Conservation (phyloP, 164 flowering plant genomes). For the Piper longum region DNA sequence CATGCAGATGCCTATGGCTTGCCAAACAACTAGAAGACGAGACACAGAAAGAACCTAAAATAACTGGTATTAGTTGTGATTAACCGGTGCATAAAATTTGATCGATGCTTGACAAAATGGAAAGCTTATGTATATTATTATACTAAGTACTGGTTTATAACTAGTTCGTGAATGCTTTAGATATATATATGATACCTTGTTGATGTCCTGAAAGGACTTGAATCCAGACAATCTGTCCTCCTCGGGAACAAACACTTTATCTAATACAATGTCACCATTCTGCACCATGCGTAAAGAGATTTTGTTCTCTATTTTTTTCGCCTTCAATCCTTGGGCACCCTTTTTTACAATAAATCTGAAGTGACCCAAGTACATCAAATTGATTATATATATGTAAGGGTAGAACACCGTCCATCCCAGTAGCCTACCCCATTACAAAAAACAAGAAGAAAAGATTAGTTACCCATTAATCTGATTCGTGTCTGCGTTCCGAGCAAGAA, state of each 20-base stretch:
- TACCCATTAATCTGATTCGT: constrained; percentile 93
- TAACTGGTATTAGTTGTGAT: background rate
- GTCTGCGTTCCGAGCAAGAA: constrained; percentile 72
- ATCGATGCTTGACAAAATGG: background rate
- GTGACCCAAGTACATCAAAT: background rate
- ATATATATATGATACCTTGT: constrained; percentile 37
- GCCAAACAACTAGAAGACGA: constrained; percentile 98
- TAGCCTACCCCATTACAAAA: background rate
- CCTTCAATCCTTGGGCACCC: constrained; percentile 64
- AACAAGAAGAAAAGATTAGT: background rate
- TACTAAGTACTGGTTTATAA: too few species aligned
- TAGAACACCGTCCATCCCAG: background rate
- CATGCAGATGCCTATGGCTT: constrained; percentile 91
- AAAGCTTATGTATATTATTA: too few species aligned
- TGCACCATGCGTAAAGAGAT: constrained; percentile 91
- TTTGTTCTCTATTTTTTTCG: constrained; percentile 86
- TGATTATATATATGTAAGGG: background rate
- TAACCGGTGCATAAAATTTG: background rate
- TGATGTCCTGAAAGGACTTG: constrained; percentile 86
- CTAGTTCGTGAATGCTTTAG: too few species aligned
- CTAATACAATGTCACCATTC: constrained; percentile 77
- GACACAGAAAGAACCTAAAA: constrained; percentile 87
- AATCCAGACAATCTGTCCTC: constrained; percentile 79
- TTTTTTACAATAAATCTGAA: constrained; percentile 71
- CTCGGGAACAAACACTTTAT: constrained; percentile 77